phyloP scores from a whole-genome alignment of 352 stramenopile species.

The Phytophthora citricola region DNA sequence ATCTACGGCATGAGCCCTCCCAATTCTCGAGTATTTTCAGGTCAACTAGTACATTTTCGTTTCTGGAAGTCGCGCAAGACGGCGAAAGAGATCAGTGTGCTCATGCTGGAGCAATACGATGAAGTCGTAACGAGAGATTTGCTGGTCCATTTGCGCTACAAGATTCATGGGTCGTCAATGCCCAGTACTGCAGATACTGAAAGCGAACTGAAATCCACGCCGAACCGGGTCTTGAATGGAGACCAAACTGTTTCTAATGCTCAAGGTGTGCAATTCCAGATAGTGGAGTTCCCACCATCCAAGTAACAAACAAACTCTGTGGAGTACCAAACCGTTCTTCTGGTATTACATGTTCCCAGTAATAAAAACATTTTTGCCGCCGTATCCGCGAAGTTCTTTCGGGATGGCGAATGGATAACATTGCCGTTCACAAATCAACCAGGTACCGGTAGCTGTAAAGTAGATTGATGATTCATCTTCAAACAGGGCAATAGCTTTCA shows the following conservation, averaged over 20 bases:
- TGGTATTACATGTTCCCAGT: not conserved
- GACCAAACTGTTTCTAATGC: slow-evolving; percentile 24
- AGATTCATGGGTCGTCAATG: slow-evolving; percentile 3
- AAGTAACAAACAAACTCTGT: slow-evolving; percentile 20
- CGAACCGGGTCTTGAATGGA: slow-evolving; percentile 31
- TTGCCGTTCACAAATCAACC: too few species aligned
- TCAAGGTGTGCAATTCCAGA: slow-evolving; percentile 31
- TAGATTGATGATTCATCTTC: too few species aligned
- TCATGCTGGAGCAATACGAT: slow-evolving; percentile 35
- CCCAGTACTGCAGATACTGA: not conserved
- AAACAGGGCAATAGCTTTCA: too few species aligned
- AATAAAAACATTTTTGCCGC: not conserved
- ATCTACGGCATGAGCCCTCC: slow-evolving; percentile 14
- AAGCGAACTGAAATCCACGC: not conserved
- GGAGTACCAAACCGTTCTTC: slow-evolving; percentile 10
- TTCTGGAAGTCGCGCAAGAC: slow-evolving; percentile 38
- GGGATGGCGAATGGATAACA: too few species aligned
- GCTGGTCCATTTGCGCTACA: slow-evolving; percentile 34
- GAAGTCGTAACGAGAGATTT: slow-evolving; percentile 23
- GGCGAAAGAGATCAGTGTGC: slow-evolving; percentile 20
- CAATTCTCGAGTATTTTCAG: slow-evolving; percentile 26
- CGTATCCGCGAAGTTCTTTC: not conserved
- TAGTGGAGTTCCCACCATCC: slow-evolving; percentile 34
- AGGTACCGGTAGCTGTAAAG: too few species aligned
- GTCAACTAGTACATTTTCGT: slow-evolving; percentile 38